Percentiles rank a stretch among this genome's conserved stretches.
Conservation (phyloP, 2,329 filamentous ascomycete genomes). For the Aurifilum marmelostoma region DNA sequence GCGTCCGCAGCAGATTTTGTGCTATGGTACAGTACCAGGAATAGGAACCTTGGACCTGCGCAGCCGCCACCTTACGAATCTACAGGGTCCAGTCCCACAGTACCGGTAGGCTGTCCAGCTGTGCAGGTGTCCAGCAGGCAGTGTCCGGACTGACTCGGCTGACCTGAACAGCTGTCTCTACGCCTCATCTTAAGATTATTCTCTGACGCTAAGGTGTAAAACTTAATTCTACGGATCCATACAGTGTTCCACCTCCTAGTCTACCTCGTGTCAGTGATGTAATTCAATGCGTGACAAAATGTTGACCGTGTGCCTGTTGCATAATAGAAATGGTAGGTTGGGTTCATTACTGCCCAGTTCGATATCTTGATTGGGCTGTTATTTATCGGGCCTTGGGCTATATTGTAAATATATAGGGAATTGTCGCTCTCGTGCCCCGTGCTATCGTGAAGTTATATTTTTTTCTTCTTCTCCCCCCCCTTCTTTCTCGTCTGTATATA, state of each 20-base stretch:
- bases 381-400: not conserved
- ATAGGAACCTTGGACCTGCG: not conserved
- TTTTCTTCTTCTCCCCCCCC: not conserved
- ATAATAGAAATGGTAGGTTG: not conserved
- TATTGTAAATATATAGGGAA: not conserved
- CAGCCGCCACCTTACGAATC: not conserved
- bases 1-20: not conserved
- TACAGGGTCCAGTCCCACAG: not conserved
- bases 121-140: not conserved
- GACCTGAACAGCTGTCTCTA: not conserved
- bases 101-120: not conserved
- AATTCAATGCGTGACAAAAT: conserved; percentile 2
- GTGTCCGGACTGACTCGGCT: not conserved
- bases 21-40: not conserved
- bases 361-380: not conserved
- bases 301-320: not conserved
- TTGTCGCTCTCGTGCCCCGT: not conserved
- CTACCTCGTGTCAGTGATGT: not conserved
- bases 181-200: not conserved
- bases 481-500: not conserved
- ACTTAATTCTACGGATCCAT: not conserved
- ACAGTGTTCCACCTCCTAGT: not conserved
- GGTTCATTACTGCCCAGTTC: not conserved
- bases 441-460: not conserved
- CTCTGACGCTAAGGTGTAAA: conserved; percentile 6